Percentiles rank a stretch among this genome's conserved stretches.
Conservation (phyloP, 1,139 yeast species). For the Debaryomycetaceae sp. region DNA sequence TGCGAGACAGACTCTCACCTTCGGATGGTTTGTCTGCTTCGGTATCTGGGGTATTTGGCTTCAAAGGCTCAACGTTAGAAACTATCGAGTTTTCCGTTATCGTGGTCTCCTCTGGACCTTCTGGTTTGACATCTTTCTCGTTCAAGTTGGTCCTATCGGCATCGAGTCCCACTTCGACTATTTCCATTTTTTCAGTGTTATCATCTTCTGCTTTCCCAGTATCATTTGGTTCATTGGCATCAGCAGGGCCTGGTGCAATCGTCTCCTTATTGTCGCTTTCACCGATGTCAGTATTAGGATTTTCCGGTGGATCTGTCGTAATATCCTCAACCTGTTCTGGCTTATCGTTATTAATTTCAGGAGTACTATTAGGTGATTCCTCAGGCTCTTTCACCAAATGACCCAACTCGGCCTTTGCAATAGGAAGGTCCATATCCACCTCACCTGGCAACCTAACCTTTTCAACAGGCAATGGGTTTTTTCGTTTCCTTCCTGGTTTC, state of each 20-base stretch:
- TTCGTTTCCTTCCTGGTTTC: constrained; percentile 36
- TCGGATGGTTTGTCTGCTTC: no score
- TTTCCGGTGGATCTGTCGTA: neutral
- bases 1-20: no score
- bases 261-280: neutral
- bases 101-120: neutral
- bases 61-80: neutral
- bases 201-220: neutral
- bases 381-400: constrained; percentile 8
- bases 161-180: neutral
- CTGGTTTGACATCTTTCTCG: neutral
- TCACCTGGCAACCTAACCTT: constrained; percentile 32
- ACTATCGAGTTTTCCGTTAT: neutral
- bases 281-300: neutral
- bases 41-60: no score
- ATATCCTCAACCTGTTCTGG: neutral
- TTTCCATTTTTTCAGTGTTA: neutral
- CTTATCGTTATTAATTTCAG: neutral
- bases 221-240: neutral
- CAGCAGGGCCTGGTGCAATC: neutral
- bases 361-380: neutral
- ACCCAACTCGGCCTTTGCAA: constrained; percentile 24
- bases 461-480: constrained; percentile 15
- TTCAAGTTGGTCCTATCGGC: constrained; percentile 1
- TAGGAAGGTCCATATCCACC: constrained; percentile 35